phyloP scores from a whole-genome alignment of 306 rosid genomes.

The Sphenostylis stenocarpa region DNA sequence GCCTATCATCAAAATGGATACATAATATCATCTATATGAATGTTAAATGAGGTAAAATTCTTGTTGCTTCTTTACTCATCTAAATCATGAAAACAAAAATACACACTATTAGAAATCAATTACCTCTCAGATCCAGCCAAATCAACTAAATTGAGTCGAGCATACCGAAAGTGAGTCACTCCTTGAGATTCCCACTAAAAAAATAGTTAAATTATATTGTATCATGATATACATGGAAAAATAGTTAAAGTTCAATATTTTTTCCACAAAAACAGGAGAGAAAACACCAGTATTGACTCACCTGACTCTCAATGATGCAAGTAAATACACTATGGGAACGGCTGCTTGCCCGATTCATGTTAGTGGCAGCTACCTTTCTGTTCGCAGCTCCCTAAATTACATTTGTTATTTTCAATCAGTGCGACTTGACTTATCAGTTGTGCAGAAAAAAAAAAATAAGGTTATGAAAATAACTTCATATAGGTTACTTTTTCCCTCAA shows the following conservation, averaged over 20 bases:
- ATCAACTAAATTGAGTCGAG: constrained; percentile 96
- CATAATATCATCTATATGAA: not conserved
- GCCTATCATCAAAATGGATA: constrained; percentile 54
- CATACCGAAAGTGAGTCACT: constrained; percentile 86
- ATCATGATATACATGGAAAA: constrained; percentile 26
- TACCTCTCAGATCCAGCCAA: constrained; percentile 99
- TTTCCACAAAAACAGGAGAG: not conserved
- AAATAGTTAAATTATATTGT: constrained; percentile 16
- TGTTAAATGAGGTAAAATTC: not conserved
- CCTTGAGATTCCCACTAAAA: constrained; percentile 98
- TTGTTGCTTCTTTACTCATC: not conserved
- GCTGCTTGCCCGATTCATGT: constrained; percentile 97
- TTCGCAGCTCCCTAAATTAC: constrained; percentile 78
- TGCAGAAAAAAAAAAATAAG: not conserved
- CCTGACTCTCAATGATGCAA: constrained; percentile 93
- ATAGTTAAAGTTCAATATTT: not conserved
- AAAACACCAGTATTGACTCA: constrained; percentile 33
- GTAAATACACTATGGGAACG: constrained; percentile 99
- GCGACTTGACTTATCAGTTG: not conserved
- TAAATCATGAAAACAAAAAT: constrained; percentile 7
- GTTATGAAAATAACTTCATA: not conserved
- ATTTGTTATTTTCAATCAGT: constrained; percentile 30
- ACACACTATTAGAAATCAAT: constrained; percentile 10
- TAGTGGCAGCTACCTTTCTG: constrained; percentile 97
- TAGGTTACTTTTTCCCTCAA: not conserved